phyloP scores from a whole-genome alignment of 2,329 filamentous ascomycete species.

The Parafenestella ontariensis region DNA sequence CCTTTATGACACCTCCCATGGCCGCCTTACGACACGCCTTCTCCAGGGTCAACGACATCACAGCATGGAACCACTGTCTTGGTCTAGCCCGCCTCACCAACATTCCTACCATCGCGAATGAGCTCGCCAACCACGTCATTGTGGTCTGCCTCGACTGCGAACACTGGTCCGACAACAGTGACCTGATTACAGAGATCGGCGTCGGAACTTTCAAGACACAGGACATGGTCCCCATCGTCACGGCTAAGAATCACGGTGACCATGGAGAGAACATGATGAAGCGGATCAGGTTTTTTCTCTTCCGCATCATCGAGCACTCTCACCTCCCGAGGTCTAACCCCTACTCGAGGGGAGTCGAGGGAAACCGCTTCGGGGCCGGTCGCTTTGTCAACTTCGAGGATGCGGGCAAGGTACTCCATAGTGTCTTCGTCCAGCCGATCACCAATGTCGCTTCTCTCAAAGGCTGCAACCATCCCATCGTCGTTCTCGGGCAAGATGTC shows the following conservation, averaged over 20 bases:
- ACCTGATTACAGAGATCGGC: slow-evolving; percentile 32
- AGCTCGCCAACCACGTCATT: slow-evolving; percentile 18
- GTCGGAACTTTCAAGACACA: slow-evolving; percentile 14
- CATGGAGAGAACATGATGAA: slow-evolving; percentile 27
- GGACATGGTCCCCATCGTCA: neutral
- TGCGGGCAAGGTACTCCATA: slow-evolving; percentile 13
- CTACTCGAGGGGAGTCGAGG: slow-evolving; percentile 11
- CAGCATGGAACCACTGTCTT: slow-evolving; percentile 9
- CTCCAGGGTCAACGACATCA: slow-evolving; percentile 4
- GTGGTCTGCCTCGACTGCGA: slow-evolving; percentile 34
- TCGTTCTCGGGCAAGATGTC: slow-evolving; percentile 34
- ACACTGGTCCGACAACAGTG: slow-evolving; percentile 27
- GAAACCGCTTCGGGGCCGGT: slow-evolving; percentile 30
- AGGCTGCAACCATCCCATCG: slow-evolving; percentile 22
- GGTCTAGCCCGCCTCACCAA: neutral
- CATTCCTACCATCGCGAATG: slow-evolving; percentile 6
- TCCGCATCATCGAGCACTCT: slow-evolving; percentile 26
- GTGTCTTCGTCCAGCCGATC: slow-evolving; percentile 22
- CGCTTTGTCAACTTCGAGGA: slow-evolving; percentile 25
- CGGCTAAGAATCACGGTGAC: slow-evolving; percentile 7
- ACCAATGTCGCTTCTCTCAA: slow-evolving; percentile 1
- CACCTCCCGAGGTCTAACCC: slow-evolving; percentile 16
- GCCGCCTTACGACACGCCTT: neutral
- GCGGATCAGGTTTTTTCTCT: slow-evolving; percentile 26
- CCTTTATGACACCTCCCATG: neutral